Base-by-base conservation (phyloP, 2,329 filamentous ascomycete genomes). In the Nigrospora sphaerica region DNA sequence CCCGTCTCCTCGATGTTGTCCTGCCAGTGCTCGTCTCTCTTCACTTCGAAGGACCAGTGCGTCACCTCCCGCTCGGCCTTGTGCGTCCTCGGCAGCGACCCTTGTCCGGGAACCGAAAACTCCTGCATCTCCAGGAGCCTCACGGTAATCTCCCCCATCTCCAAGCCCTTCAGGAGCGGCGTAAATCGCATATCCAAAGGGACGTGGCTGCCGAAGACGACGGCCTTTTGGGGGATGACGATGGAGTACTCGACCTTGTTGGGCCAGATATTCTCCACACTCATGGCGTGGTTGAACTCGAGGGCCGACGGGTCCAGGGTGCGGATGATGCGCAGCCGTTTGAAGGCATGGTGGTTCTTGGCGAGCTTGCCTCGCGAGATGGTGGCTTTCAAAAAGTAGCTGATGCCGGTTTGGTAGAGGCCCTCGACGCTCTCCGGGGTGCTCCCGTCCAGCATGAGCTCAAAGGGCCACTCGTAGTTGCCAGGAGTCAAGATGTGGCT, bases 201-300 rank as follows among this genome's bases (percentile, higher is more conserved):
- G 42, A 97, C 83, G 18, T 78, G 77, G n/a, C 88, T 95, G 42
- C 93, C 93, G 58, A 96, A 95, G 16, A 95, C 86, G 45, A 95
- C 85, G 2, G 93, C 93, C 70, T 96, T 96, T 59, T 89, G 91
- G 0, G 93, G 92, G 12, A 95, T 88, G 48, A 88, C 82, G 52
- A 98, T 90, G 31, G 89, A 92, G 69, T 98, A 98, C 63, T 95
- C 88, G 57, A 97, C 80, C 73, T 98, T 98, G 71, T 95, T 93
- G 6, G 90, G 87, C 93, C 93, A 98, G 52, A 95, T 86, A 61
- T 96, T 96, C 66, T 96, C 91, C 53, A 97, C 91, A 52, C 88
- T 88, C 88, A 96, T 93, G 41, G 89, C 85, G 65, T 97, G 86
- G 34, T 86, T 76, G 51, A 91, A 78, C 61, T 92, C 87, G 48